Evolutionary conservation across 805 yeast species (phyloP), one percentile per base, ranked within the genome.

Genomic region (Metschnikowia proteae): DNA sequence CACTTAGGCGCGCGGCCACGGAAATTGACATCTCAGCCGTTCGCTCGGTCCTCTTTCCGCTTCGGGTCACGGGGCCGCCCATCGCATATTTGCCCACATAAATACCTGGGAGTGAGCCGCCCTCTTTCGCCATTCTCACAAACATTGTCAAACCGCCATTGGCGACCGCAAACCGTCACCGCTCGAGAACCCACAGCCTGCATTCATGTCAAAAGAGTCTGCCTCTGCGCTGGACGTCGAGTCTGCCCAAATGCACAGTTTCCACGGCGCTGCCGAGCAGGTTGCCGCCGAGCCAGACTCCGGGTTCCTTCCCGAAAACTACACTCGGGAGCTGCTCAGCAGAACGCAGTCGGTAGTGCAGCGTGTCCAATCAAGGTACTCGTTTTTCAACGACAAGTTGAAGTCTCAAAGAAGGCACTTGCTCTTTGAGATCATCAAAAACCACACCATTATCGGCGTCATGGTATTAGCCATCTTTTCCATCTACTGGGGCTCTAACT

Each of bases 401-500:
- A 44, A 48, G n/a, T 23, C 39, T 4, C 51, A 63, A 30, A 56
- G 75, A 47, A 44, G 38, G 31, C 7, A 13, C 2, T 33, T 68
- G 25, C 46, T 52, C 6, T 44, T 55, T 23, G 55, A 59, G 30
- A 60, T 61, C 40, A 32, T 52, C 1, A 2, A 40, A 2, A 64
- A 62, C 30, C 70, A 69, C 45, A 34, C 60, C 5, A 26, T 65
- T 17, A 63, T 81, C 63, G 67, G 68, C 13, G 41, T 60, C 5
- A 65, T 66, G 44, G 64, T 77, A 30, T 56, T 79, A 43, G 57
- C 61, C 33, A 70, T 70, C 45, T 60, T 73, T 54, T 63, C 83
- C 56, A 61, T 71, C 51, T 68, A 77, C 66, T 76, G 86, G 86
- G 76, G 77, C 37, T 65, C 76, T 40, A 63, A 68, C 65, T 66